phyloP scores from a whole-genome alignment of 1,284 basidiomycete genomes.

The Paramarasmius palmivorus region DNA sequence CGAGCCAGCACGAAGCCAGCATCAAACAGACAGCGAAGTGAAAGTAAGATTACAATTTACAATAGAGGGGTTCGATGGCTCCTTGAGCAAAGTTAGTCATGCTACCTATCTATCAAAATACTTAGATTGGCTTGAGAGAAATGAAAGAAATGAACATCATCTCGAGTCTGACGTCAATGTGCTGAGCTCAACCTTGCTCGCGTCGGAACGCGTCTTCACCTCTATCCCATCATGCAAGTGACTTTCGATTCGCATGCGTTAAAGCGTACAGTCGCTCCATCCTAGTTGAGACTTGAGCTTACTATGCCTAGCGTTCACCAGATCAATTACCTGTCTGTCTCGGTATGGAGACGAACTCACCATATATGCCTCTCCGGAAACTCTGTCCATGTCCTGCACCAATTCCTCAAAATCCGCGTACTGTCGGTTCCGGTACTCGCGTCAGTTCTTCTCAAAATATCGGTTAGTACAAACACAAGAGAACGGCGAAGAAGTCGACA shows the following conservation, averaged over 20 bases:
- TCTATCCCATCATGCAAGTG: constrained; percentile 40
- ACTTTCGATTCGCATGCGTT: constrained; percentile 44
- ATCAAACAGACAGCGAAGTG: too few relatives aligned
- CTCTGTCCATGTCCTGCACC: constrained; percentile 65
- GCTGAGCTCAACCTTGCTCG: background rate
- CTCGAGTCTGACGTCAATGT: background rate
- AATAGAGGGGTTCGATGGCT: too few relatives aligned
- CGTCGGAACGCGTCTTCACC: background rate
- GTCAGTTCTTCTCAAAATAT: constrained; percentile 71
- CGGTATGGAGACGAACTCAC: constrained; percentile 79
- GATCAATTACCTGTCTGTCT: constrained; percentile 70
- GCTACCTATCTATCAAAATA: too few relatives aligned
- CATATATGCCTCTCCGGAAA: constrained; percentile 61
- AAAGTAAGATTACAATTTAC: too few relatives aligned
- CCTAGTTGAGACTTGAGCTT: constrained; percentile 16
- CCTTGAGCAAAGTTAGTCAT: too few relatives aligned
- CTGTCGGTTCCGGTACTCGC: constrained; percentile 71
- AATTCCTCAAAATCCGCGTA: constrained; percentile 80
- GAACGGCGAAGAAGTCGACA: constrained; percentile 28
- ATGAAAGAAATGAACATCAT: too few relatives aligned
- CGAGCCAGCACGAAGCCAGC: too few relatives aligned
- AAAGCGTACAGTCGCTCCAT: constrained; percentile 39
- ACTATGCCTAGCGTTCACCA: constrained; percentile 60
- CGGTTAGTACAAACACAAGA: constrained; percentile 31
- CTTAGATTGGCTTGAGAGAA: too few relatives aligned